Percentiles rank a stretch among this genome's conserved stretches.
Conservation (phyloP, 2,329 filamentous ascomycete species). For the Tothia fuscella region DNA sequence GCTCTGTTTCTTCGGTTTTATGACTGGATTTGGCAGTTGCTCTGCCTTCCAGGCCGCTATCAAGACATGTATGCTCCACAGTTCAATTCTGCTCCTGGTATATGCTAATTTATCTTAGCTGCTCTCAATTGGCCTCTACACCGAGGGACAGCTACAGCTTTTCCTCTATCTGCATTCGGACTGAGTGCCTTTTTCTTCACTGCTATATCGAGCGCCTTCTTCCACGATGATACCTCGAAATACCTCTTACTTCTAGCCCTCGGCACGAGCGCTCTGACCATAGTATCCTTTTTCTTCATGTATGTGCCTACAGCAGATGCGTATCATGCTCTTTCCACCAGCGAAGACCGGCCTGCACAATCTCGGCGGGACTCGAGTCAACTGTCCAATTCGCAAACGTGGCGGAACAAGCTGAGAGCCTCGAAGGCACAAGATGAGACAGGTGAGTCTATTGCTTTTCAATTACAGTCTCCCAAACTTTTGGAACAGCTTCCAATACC, state of each 20-base stretch:
- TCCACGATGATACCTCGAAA: conserved; percentile 70
- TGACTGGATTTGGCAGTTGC: conserved; percentile 81
- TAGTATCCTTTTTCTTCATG: conserved; percentile 75
- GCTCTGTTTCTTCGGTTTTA: conserved; percentile 72
- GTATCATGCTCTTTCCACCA: conserved; percentile 46
- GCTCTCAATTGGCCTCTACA: conserved; percentile 87
- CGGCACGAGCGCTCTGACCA: conserved; percentile 65
- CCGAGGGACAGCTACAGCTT: conserved; percentile 85
- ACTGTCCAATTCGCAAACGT: conserved; percentile 36
- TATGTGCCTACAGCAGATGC: conserved; percentile 52
- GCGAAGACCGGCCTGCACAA: conserved; percentile 35
- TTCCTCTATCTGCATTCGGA: conserved; percentile 85
- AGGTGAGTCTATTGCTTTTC: conserved; percentile 42
- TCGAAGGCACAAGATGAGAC: conserved; percentile 39
- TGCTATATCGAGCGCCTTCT: conserved; percentile 59
- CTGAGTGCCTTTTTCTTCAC: conserved; percentile 96
- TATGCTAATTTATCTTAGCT: conserved; percentile 36
- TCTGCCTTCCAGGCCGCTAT: conserved; percentile 81
- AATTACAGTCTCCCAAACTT: neutral
- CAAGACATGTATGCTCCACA: conserved; percentile 47
- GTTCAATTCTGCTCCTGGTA: neutral
- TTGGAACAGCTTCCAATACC: conserved; percentile 11
- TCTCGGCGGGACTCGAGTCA: conserved; percentile 31
- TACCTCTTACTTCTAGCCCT: conserved; percentile 71
- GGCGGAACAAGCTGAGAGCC: conserved; percentile 31